A percentile compares a stretch with the other conserved stretches of the same genome.
These are phyloP conservation scores for Debaryomyces castellii DNA, from an alignment of 805 yeast genomes.

Conservation along the genomic window DNA sequence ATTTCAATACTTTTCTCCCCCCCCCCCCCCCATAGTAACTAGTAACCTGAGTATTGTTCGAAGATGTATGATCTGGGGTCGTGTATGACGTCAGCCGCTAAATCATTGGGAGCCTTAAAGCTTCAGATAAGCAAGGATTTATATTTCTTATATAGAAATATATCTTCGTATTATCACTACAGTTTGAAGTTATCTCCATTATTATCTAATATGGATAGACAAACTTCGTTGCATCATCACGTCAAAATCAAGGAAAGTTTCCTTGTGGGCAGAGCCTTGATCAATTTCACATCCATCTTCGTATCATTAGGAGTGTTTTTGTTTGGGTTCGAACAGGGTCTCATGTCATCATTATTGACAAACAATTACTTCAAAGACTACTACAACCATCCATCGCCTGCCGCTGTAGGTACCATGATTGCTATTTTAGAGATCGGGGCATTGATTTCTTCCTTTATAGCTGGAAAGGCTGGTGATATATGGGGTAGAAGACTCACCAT, in stretches of 20 bases:
- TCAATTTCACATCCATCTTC: constrained; percentile 43
- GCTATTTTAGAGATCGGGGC: constrained; percentile 54
- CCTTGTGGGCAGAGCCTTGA: constrained; percentile 40
- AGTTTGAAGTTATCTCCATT: background rate
- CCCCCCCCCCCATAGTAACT: background rate
- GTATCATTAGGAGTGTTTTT: constrained; percentile 45
- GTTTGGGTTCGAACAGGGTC: constrained; percentile 47
- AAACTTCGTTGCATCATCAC: constrained; percentile 16
- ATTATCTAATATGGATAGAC: constrained; percentile 8
- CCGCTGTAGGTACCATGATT: constrained; percentile 44
- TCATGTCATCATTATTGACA: constrained; percentile 46
- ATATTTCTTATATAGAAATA: background rate
- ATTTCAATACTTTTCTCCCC: background rate
- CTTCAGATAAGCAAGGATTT: background rate
- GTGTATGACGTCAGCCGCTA: background rate
- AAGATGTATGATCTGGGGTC: background rate
- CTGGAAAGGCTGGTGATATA: constrained; percentile 48
- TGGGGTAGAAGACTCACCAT: constrained; percentile 49
- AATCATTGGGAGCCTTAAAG: background rate
- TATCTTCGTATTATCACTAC: background rate
- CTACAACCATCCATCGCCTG: constrained; percentile 43
- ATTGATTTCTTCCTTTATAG: constrained; percentile 46
- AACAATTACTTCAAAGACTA: constrained; percentile 40
- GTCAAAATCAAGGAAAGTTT: constrained; percentile 33
- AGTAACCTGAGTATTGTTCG: background rate